Conservation (phyloP, 2,329 filamentous ascomycete genomes). For the Colletotrichum salicis region DNA sequence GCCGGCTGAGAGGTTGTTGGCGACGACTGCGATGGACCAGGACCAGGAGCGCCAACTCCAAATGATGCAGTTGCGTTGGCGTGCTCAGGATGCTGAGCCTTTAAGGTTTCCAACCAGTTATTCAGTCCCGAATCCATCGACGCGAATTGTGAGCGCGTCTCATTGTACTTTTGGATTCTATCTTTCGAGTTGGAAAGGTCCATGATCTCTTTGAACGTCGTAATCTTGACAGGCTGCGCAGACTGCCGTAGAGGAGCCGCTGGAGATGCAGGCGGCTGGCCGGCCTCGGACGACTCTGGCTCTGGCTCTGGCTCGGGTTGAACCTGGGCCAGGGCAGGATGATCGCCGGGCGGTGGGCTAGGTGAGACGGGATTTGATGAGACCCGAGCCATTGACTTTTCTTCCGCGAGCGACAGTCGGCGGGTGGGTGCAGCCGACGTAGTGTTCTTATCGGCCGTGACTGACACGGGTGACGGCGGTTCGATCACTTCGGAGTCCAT, state of each 20-base stretch:
- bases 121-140: constrained; percentile 79
- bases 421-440: constrained; percentile 39
- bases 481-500: constrained; percentile 45
- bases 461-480: constrained; percentile 57
- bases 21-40: constrained; percentile 30
- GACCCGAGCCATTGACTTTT: constrained; percentile 52
- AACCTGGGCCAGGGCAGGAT: constrained; percentile 43
- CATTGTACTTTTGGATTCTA: constrained; percentile 78
- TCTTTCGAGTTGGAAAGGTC: constrained; percentile 72
- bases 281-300: constrained; percentile 1
- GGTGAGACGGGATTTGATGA: constrained; percentile 49
- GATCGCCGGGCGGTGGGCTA: constrained; percentile 51
- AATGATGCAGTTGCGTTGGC: constrained; percentile 49
- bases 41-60: constrained; percentile 35
- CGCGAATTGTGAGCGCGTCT: constrained; percentile 77
- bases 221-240: constrained; percentile 50
- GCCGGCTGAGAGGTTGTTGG: constrained; percentile 41
- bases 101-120: constrained; percentile 63
- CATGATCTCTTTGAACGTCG: constrained; percentile 81
- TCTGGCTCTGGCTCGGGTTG: neutral
- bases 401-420: constrained; percentile 55
- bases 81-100: constrained; percentile 60
- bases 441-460: constrained; percentile 44
- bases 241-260: constrained; percentile 35
- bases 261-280: constrained; percentile 34